Percentiles rank a stretch among this genome's conserved stretches.
Evolutionary conservation across 306 rosid species (phyloP).

Genomic region (Cucurbita pepo): DNA sequence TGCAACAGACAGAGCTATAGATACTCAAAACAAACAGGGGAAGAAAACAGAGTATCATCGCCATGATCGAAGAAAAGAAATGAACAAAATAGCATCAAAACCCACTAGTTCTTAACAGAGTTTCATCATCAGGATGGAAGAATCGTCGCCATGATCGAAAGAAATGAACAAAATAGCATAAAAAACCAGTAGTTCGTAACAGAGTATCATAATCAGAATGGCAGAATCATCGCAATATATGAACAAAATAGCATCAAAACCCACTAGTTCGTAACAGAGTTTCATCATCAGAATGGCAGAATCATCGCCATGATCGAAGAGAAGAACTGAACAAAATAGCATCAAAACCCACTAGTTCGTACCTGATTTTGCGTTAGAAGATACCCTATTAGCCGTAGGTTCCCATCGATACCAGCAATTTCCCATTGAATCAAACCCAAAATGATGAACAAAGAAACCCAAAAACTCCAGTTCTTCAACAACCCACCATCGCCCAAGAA

Average conservation of each 20-base stretch:
- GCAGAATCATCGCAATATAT: not conserved
- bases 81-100: not conserved
- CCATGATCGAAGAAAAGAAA: not conserved
- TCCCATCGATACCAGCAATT: conserved; percentile 63
- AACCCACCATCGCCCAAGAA: conserved; percentile 27
- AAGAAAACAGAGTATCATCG: conserved; percentile 1
- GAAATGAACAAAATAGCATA: not conserved
- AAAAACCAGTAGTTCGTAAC: conserved; percentile 2
- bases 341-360: not conserved
- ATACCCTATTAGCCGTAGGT: conserved; percentile 60
- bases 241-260: not conserved
- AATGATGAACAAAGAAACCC: not conserved
- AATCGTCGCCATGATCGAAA: not conserved
- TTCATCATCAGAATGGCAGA: not conserved
- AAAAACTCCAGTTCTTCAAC: conserved; percentile 14
- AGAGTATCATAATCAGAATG: not conserved
- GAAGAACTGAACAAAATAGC: not conserved
- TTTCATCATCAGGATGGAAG: not conserved
- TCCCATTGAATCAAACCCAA: conserved; percentile 43
- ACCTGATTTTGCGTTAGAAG: conserved; percentile 91
- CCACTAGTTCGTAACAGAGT: conserved; percentile 3
- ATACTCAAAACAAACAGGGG: not conserved
- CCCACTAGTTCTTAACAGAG: conserved; percentile 2
- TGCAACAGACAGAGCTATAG: not conserved
- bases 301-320: not conserved